These are phyloP conservation scores for Orbilia quercus DNA, from an alignment of 2,329 filamentous ascomycete species.

Conservation along the genomic window DNA sequence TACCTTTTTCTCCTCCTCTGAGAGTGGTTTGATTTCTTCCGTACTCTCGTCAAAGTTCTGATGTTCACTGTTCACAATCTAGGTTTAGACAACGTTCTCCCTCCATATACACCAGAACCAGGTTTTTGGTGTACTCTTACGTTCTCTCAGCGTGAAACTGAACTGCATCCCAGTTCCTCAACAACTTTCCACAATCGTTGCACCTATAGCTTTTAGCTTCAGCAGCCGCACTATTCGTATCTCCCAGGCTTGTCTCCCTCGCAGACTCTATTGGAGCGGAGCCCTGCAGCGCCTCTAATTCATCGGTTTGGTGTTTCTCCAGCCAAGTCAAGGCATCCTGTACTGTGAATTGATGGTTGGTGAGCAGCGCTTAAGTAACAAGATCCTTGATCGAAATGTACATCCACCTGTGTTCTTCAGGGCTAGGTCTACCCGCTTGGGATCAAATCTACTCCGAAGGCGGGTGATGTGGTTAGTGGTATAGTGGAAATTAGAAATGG, in stretches of 20 bases:
- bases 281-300: slow-evolving; percentile 69
- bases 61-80: slow-evolving; percentile 72
- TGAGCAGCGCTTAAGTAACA: neutral
- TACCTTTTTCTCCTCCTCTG: slow-evolving; percentile 88
- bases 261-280: neutral
- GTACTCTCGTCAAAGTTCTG: slow-evolving; percentile 92
- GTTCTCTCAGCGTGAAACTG: slow-evolving; percentile 93
- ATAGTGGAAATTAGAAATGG: neutral
- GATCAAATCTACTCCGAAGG: slow-evolving; percentile 72
- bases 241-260: slow-evolving; percentile 66
- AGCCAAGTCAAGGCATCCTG: slow-evolving; percentile 94
- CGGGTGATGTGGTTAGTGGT: neutral
- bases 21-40: slow-evolving; percentile 89
- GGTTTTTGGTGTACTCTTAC: slow-evolving; percentile 63
- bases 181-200: slow-evolving; percentile 93
- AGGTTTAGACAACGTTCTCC: neutral
- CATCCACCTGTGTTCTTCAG: slow-evolving; percentile 83
- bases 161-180: slow-evolving; percentile 81
- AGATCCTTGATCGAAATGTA: slow-evolving; percentile 65
- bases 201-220: slow-evolving; percentile 85
- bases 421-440: slow-evolving; percentile 82
- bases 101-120: neutral
- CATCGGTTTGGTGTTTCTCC: slow-evolving; percentile 86
- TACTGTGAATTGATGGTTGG: slow-evolving; percentile 67
- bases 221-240: slow-evolving; percentile 71